Conservation (phyloP, 257 asterid species). For the Sherardia arvensis region DNA sequence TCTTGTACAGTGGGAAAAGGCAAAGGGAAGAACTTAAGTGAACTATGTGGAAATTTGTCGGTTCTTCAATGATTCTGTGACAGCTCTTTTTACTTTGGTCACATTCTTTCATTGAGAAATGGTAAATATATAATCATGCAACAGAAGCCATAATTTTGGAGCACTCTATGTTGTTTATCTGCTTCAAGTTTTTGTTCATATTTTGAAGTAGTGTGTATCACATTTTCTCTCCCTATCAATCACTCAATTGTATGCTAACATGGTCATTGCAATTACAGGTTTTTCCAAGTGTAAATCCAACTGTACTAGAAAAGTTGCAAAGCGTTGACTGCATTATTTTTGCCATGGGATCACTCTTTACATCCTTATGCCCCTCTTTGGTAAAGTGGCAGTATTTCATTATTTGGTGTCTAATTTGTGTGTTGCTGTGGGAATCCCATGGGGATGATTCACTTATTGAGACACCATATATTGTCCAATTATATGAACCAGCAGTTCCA, state of each 20-base stretch:
- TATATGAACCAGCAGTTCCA: not conserved
- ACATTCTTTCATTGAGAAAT: not conserved
- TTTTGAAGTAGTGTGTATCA: not conserved
- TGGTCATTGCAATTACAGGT: conserved; percentile 38
- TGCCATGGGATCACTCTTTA: conserved; percentile 94
- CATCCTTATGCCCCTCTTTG: conserved; percentile 95
- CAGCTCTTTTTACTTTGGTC: no score
- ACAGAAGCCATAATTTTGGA: not conserved
- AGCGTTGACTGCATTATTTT: conserved; percentile 69
- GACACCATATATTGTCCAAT: not conserved
- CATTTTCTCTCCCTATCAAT: not conserved
- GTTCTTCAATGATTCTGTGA: not conserved
- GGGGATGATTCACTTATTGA: not conserved
- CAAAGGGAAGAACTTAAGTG: no score
- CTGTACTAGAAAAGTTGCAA: conserved; percentile 65
- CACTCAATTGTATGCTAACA: not conserved
- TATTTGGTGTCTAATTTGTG: not conserved
- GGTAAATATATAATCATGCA: not conserved
- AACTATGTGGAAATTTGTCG: not conserved
- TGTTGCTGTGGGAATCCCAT: not conserved
- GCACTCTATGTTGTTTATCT: not conserved
- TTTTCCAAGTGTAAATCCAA: conserved; percentile 65
- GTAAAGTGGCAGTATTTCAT: conserved; percentile 27
- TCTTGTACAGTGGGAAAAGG: not conserved
- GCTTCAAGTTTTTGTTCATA: not conserved